phyloP scores from a whole-genome alignment of 768 basidiomycete genomes.

The Trametes cubensis region DNA sequence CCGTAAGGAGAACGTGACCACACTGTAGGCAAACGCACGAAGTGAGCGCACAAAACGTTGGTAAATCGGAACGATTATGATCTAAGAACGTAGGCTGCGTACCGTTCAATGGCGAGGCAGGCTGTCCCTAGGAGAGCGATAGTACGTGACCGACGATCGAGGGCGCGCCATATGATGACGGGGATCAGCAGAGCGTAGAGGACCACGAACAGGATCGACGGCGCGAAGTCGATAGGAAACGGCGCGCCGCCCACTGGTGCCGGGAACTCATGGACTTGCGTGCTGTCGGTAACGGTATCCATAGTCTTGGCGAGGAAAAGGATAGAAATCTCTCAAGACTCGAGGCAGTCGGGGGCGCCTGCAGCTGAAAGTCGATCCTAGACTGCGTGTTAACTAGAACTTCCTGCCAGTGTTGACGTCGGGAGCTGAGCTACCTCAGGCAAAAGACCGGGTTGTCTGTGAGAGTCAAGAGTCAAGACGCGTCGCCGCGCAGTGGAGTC shows the following conservation, averaged over 20 bases:
- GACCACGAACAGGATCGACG: slow-evolving; percentile 30
- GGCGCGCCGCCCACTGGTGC: slow-evolving; percentile 14
- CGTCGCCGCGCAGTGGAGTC: too few relatives aligned
- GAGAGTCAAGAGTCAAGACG: too few relatives aligned
- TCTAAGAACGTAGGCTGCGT: not conserved
- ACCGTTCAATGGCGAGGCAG: slow-evolving; percentile 28
- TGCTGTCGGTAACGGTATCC: not conserved
- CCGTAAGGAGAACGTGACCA: not conserved
- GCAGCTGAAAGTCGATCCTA: too few relatives aligned
- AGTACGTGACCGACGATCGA: slow-evolving; percentile 18
- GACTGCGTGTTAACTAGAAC: too few relatives aligned
- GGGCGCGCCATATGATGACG: slow-evolving; percentile 22
- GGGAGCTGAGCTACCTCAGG: too few relatives aligned
- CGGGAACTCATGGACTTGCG: slow-evolving; percentile 1
- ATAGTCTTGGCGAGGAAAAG: too few relatives aligned
- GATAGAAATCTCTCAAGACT: too few relatives aligned
- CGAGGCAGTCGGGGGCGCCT: too few relatives aligned
- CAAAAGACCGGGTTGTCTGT: too few relatives aligned
- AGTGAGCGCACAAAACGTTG: not conserved
- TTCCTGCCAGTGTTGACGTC: too few relatives aligned
- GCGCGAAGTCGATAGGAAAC: slow-evolving; percentile 25
- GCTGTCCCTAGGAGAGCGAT: slow-evolving; percentile 18
- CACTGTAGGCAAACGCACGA: not conserved
- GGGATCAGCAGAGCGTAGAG: slow-evolving; percentile 26
- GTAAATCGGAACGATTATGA: too few relatives aligned